These are phyloP conservation scores for Saturnispora sanitii DNA, from an alignment of 805 yeast genomes.

Conservation along the genomic window DNA sequence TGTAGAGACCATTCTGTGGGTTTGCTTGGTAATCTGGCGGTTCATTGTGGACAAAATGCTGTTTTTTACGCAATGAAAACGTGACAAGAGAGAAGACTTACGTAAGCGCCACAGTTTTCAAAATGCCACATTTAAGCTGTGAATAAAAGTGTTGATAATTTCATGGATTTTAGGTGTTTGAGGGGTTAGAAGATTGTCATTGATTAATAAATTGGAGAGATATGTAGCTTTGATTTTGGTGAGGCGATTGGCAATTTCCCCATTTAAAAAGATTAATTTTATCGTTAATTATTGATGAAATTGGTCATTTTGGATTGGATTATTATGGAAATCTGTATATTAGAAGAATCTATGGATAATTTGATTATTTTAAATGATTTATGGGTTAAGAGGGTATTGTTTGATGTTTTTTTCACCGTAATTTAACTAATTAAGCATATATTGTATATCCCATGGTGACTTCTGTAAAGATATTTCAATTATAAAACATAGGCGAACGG, in stretches of 20 bases:
- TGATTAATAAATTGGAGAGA: background rate
- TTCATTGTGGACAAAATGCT: background rate
- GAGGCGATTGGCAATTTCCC: background rate
- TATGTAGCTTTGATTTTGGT: background rate
- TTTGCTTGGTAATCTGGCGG: background rate
- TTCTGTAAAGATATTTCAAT: too few relatives aligned
- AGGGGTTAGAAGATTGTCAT: background rate
- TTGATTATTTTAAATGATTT: too few relatives aligned
- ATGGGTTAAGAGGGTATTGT: too few relatives aligned
- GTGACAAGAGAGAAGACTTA: background rate
- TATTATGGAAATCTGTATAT: too few relatives aligned
- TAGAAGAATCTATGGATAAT: too few relatives aligned
- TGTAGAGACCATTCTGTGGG: conserved; percentile 11
- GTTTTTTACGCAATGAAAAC: background rate
- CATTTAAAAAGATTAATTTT: too few relatives aligned
- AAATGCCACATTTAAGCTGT: background rate
- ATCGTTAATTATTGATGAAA: too few relatives aligned
- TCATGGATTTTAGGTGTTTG: background rate
- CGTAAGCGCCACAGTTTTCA: background rate
- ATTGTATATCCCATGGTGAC: too few relatives aligned
- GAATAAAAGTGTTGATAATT: background rate
- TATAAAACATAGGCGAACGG: too few relatives aligned
- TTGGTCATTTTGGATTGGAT: too few relatives aligned
- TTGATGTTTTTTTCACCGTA: too few relatives aligned
- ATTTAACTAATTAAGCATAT: too few relatives aligned